A percentile compares a stretch with the other conserved stretches of the same genome.
phyloP scores from a whole-genome alignment of 768 basidiomycete genomes.

The Mycena floridula region DNA sequence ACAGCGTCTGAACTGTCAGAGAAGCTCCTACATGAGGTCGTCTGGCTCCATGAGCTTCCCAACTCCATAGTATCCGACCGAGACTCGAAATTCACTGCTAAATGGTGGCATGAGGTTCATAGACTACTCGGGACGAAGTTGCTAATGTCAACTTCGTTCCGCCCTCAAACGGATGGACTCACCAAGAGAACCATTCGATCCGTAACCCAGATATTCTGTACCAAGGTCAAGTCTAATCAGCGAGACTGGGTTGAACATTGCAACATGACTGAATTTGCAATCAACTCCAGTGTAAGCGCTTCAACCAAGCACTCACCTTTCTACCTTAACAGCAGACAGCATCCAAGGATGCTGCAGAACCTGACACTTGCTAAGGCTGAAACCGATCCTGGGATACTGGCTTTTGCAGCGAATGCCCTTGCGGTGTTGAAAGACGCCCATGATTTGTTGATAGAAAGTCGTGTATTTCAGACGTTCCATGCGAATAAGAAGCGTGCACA shows the following conservation, averaged over 20 bases:
- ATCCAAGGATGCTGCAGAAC: slow-evolving; percentile 2
- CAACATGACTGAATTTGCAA: slow-evolving; percentile 15
- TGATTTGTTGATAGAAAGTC: slow-evolving; percentile 22
- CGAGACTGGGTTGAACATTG: slow-evolving; percentile 16
- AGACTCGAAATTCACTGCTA: not conserved
- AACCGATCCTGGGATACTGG: not conserved
- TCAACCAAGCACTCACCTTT: slow-evolving; percentile 13
- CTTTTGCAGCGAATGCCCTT: slow-evolving; percentile 15
- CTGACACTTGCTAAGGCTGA: not conserved
- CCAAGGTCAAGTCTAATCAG: slow-evolving; percentile 13
- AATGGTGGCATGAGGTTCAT: not conserved
- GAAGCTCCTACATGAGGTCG: slow-evolving; percentile 9
- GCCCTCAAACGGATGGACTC: slow-evolving; percentile 10
- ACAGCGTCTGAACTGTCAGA: slow-evolving; percentile 13
- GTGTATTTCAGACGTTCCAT: slow-evolving; percentile 15
- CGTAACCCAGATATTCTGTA: slow-evolving; percentile 14
- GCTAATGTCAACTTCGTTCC: slow-evolving; percentile 5
- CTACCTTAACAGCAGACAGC: slow-evolving; percentile 1
- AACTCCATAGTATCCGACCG: not conserved
- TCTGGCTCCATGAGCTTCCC: slow-evolving; percentile 15
- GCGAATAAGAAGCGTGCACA: slow-evolving; percentile 12
- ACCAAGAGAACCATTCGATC: slow-evolving; percentile 22
- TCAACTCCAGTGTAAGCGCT: slow-evolving; percentile 9
- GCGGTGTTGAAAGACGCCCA: slow-evolving; percentile 18
- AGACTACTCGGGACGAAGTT: slow-evolving; percentile 2